These are phyloP conservation scores for Eleusine coracana DNA, from an alignment of 176 grass and related monocot genomes.

Conservation along the genomic window DNA sequence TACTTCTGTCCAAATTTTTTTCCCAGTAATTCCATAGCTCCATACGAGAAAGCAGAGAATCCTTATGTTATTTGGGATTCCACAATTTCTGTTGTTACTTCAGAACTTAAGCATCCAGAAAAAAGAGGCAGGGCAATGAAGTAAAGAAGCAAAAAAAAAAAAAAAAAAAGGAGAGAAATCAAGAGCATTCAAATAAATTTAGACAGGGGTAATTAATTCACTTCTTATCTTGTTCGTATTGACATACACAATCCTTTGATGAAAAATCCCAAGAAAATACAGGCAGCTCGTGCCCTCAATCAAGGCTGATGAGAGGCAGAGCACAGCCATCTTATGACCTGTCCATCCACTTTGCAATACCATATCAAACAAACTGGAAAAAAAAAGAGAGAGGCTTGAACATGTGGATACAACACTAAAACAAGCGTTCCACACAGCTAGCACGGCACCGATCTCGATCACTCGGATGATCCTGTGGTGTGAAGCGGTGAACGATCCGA, in stretches of 20 bases:
- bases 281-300: slow-evolving; percentile 35
- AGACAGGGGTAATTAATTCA: slow-evolving; percentile 21
- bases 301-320: slow-evolving; percentile 26
- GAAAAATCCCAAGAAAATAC: slow-evolving; percentile 31
- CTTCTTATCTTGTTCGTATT: slow-evolving; percentile 47
- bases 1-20: not conserved
- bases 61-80: no score
- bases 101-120: slow-evolving; percentile 16
- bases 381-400: not conserved
- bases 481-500: slow-evolving; percentile 50
- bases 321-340: slow-evolving; percentile 32
- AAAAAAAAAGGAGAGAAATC: not conserved
- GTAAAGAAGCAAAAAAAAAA: not conserved
- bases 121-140: slow-evolving; percentile 14
- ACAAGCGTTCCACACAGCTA: slow-evolving; percentile 64
- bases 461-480: slow-evolving; percentile 33
- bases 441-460: slow-evolving; percentile 35
- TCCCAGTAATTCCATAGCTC: not conserved
- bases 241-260: slow-evolving; percentile 42
- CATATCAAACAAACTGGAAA: slow-evolving; percentile 40
- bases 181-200: not conserved
- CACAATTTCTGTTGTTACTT: not conserved
- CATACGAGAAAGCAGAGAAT: not conserved
- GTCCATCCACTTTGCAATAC: slow-evolving; percentile 40
- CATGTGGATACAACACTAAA: slow-evolving; percentile 69